Evolutionary conservation across 148 eudicot species (phyloP).

Genomic region (Vaccinium myrtillus): DNA sequence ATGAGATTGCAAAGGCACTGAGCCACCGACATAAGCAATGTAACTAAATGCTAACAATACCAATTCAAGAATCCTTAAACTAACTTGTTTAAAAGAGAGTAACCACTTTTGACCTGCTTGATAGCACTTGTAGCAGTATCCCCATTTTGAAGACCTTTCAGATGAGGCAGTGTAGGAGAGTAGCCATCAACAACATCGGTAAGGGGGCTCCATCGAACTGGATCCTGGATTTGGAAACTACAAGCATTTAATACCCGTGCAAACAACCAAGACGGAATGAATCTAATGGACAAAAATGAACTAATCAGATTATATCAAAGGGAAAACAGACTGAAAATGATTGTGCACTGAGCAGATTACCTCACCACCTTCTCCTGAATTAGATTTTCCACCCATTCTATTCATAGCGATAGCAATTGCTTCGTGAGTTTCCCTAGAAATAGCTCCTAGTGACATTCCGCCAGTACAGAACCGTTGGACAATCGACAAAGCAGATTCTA

Average conservation of each 20-base stretch:
- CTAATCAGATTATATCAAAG: neutral
- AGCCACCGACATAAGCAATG: neutral
- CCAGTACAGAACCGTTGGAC: constrained; percentile 97
- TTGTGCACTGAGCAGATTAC: constrained; percentile 33
- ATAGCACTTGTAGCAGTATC: constrained; percentile 99
- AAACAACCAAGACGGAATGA: constrained; percentile 8
- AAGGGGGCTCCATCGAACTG: constrained; percentile 93
- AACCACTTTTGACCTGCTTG: constrained; percentile 65
- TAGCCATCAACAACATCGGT: constrained; percentile 98
- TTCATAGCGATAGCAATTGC: constrained; percentile 99
- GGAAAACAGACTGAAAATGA: constrained; percentile 1
- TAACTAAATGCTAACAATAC: neutral
- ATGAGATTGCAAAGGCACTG: neutral
- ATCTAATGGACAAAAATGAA: neutral
- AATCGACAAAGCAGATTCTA: constrained; percentile 89
- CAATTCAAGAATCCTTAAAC: neutral
- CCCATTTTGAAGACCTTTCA: constrained; percentile 99
- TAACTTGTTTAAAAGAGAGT: constrained; percentile 8
- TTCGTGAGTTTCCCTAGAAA: constrained; percentile 98
- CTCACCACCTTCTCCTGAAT: constrained; percentile 99
- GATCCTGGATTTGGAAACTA: constrained; percentile 60
- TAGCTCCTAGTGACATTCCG: constrained; percentile 99
- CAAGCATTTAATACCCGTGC: neutral
- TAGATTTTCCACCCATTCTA: constrained; percentile 95
- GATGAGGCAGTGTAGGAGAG: constrained; percentile 95